Base-by-base conservation (phyloP, 1,139 yeast genomes). In the Blastobotrys petasosporus region DNA sequence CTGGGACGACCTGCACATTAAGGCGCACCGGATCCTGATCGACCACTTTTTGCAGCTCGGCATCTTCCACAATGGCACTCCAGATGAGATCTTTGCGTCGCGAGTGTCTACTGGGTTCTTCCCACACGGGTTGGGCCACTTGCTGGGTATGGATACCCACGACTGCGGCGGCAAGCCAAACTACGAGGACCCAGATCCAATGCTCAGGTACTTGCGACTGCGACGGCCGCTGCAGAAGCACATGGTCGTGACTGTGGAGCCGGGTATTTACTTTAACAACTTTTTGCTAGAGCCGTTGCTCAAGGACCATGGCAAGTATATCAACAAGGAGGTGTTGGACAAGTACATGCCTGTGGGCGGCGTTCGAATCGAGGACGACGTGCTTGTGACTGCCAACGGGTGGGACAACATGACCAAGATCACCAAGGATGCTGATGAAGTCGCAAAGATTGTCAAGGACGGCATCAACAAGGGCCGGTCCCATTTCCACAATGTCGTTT, bases 91-190 rank as follows among this genome's bases (percentile, higher is more conserved):
- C 43, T 79, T 77, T 50, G 74, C 77, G 2, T 76, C 94, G 39
- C 76, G 80, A 50, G 79, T 82, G 7, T 79, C 94, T 4, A 84
- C 81, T 11, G 76, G 84, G 23, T 92, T 92, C 67, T 86, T 82
- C 66, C 97, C 97, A 2, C 98, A 92, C 61, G 98, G 98, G 0
- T 70, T 92, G 52, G 98, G 98, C 10, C 98, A 92, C 62, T 71
- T 87, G 60, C 68, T 92, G 44, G 98, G 98, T 31, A 76, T 92
- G 83, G 97, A 90, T 62, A 87, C 95, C 9, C 98, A 92, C 65
- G 98, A 92, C 65, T 94, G 87, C 41, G 97, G 87, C 39, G 97
- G 97, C 1, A 62, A 73, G 51, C 80, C 97, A 17, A 80, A 92
- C 65, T 88, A 88, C 63, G 78, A 80, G 2, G 97, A 92, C 62